Conservation (phyloP, 2,329 filamentous ascomycete species). For the Botrytis deweyae region DNA sequence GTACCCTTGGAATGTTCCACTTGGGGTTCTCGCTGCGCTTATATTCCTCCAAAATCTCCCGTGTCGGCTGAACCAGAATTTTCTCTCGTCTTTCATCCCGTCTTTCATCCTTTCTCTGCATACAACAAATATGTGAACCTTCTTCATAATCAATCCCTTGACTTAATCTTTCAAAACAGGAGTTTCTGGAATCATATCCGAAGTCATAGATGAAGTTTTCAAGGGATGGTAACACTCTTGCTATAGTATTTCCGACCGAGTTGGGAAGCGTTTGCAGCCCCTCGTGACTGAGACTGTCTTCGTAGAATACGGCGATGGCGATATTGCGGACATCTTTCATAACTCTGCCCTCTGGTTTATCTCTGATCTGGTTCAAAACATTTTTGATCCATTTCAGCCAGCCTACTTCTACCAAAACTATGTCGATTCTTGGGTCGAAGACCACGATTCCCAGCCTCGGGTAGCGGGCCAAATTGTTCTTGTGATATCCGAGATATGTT, state of each 20-base stretch:
- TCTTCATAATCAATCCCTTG: neutral
- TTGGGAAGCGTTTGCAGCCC: neutral
- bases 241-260: neutral
- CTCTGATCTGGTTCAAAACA: neutral
- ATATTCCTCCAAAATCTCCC: neutral
- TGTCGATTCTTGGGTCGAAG: slow-evolving; percentile 8
- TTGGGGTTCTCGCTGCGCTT: neutral
- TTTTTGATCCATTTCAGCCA: neutral
- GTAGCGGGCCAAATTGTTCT: neutral
- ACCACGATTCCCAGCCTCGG: neutral
- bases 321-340: slow-evolving; percentile 10
- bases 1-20: neutral
- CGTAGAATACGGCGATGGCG: neutral
- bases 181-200: neutral
- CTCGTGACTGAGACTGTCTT: neutral
- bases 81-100: neutral
- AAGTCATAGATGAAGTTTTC: neutral
- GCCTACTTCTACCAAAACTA: neutral
- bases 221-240: neutral
- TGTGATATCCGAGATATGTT: slow-evolving; percentile 10
- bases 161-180: no score
- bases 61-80: neutral
- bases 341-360: neutral
- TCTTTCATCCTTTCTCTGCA: neutral
- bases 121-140: neutral